Evolutionary conservation across 179 eudicot species (phyloP).

Genomic region (Beta lomatogona): DNA sequence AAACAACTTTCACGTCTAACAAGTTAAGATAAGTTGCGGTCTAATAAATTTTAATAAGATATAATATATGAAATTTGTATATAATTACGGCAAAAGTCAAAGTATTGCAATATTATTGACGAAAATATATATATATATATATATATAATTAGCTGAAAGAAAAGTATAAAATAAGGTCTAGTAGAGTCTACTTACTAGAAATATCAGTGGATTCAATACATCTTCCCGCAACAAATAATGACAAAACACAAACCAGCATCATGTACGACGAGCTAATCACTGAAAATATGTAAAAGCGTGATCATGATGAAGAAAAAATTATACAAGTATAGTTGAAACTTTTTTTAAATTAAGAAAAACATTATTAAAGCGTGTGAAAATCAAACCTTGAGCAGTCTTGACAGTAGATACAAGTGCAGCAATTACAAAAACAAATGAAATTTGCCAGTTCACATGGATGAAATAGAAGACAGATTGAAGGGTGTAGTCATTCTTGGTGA

Average conservation of each 20-base stretch:
- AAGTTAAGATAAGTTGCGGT: no score
- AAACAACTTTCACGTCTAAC: no score
- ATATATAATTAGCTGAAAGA: background rate
- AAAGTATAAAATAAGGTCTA: no score
- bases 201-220: background rate
- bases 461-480: constrained; percentile 76
- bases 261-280: constrained; percentile 4
- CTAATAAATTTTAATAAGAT: no score
- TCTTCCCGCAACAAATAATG: background rate
- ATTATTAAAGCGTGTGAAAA: background rate
- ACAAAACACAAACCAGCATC: background rate
- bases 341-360: background rate
- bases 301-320: background rate
- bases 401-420: constrained; percentile 57
- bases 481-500: constrained; percentile 59
- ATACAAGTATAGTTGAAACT: background rate
- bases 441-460: constrained; percentile 68
- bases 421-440: constrained; percentile 60
- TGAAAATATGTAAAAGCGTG: constrained; percentile 1
- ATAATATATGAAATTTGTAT: no score
- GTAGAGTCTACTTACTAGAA: constrained; percentile 16
- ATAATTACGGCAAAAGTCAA: no score
- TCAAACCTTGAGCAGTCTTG: constrained; percentile 71
- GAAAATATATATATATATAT: no score
- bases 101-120: no score